These are phyloP conservation scores for Penicillium fuscoglaucum DNA, from an alignment of 2,329 filamentous ascomycete species.

Conservation along the genomic window DNA sequence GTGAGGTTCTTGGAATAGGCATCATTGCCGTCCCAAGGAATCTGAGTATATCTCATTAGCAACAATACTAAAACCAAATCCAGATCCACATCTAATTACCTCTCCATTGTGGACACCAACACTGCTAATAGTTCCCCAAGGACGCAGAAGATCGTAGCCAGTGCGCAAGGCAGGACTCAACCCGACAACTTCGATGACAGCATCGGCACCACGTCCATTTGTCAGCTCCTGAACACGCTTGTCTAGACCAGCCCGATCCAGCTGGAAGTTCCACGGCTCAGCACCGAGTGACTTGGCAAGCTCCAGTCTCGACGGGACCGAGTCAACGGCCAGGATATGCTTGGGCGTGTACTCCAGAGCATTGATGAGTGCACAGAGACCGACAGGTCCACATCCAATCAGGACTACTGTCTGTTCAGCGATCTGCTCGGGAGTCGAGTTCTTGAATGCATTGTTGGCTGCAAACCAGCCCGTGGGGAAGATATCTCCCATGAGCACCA, in stretches of 20 bases:
- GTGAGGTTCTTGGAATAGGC: constrained; percentile 69
- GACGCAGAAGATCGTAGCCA: constrained; percentile 69
- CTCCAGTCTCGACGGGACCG: constrained; percentile 71
- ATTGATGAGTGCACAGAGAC: constrained; percentile 78
- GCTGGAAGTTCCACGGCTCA: constrained; percentile 77
- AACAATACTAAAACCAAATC: constrained; percentile 15
- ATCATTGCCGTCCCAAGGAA: constrained; percentile 66
- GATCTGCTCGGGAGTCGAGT: constrained; percentile 59
- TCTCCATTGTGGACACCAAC: constrained; percentile 75
- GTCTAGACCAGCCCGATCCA: constrained; percentile 64
- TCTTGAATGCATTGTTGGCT: constrained; percentile 72
- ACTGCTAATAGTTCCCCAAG: constrained; percentile 71
- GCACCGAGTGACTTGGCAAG: constrained; percentile 73
- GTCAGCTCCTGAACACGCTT: constrained; percentile 72
- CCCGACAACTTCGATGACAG: constrained; percentile 77
- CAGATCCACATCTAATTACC: constrained; percentile 45
- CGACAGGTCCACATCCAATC: constrained; percentile 82
- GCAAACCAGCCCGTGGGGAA: constrained; percentile 85
- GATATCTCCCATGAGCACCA: constrained; percentile 90
- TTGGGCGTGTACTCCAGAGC: constrained; percentile 74
- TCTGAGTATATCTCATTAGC: constrained; percentile 44
- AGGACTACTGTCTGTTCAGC: constrained; percentile 71
- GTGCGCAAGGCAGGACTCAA: constrained; percentile 67
- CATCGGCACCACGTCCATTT: constrained; percentile 78
- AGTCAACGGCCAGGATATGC: constrained; percentile 76